Evolutionary conservation across 345 rosid genomes (phyloP).

Genomic region (Salix caprea): DNA sequence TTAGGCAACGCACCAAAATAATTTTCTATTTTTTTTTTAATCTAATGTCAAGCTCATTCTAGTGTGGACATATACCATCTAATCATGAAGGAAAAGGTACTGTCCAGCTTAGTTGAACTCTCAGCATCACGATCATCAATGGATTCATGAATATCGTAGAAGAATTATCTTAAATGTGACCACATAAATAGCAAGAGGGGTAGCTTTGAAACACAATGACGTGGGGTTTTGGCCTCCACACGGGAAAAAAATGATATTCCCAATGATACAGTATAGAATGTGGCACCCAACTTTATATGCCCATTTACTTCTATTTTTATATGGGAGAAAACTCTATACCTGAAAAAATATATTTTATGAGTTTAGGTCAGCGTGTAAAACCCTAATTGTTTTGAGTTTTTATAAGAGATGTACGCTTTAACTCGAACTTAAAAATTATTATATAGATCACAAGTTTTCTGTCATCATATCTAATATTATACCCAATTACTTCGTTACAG

Average conservation of each 20-base stretch:
- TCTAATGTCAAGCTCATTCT: background rate
- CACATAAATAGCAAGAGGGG: background rate
- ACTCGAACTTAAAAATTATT: rapidly evolving
- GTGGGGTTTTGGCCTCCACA: background rate
- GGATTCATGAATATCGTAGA: background rate
- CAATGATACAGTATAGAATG: background rate
- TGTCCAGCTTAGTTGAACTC: background rate
- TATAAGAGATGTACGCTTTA: too few species aligned
- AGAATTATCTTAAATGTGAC: background rate
- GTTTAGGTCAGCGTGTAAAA: too few species aligned
- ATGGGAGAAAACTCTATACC: too few species aligned
- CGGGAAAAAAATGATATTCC: background rate
- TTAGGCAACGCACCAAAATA: background rate
- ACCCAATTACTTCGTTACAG: too few species aligned
- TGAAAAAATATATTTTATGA: too few species aligned
- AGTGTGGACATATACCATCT: background rate
- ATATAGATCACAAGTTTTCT: too few species aligned
- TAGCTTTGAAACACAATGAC: background rate
- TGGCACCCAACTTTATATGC: background rate
- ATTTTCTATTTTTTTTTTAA: background rate
- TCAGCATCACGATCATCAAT: background rate
- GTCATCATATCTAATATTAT: too few species aligned
- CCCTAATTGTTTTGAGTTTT: rapidly evolving
- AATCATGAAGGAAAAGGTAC: background rate
- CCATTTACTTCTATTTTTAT: background rate